Percentiles rank a stretch among this genome's conserved stretches.
These are phyloP conservation scores for Vitis hybrid DNA, from an alignment of 177 flowering plant species.

Conservation along the genomic window DNA sequence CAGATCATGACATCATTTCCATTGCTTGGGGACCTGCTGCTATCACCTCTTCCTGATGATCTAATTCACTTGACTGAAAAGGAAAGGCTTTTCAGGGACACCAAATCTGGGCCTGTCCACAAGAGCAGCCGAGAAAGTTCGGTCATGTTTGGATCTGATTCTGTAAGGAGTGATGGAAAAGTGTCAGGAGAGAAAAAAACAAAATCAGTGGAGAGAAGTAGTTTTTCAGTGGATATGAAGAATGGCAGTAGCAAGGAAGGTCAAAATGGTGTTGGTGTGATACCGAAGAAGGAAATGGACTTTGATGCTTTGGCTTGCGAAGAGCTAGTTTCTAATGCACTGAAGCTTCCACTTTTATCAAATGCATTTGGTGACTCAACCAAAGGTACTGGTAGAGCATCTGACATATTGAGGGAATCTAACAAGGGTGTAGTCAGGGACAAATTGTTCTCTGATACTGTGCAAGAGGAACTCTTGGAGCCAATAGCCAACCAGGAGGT, in stretches of 20 bases:
- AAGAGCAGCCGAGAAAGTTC: slow-evolving; percentile 30
- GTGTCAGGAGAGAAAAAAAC: slow-evolving; percentile 37
- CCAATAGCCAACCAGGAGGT: slow-evolving; percentile 17
- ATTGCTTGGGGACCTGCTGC: slow-evolving; percentile 33
- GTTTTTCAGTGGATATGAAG: slow-evolving; percentile 25
- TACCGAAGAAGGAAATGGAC: slow-evolving; percentile 36
- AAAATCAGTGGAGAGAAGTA: slow-evolving; percentile 29
- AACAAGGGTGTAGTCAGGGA: slow-evolving; percentile 25
- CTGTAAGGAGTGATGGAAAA: slow-evolving; percentile 27
- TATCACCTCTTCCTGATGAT: slow-evolving; percentile 77
- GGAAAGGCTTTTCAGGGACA: slow-evolving; percentile 28
- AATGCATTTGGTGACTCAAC: slow-evolving; percentile 17
- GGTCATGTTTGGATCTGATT: slow-evolving; percentile 23
- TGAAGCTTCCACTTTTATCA: slow-evolving; percentile 59
- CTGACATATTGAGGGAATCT: slow-evolving; percentile 9
- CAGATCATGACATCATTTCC: slow-evolving; percentile 78
- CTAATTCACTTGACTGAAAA: slow-evolving; percentile 42
- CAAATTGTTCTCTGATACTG: slow-evolving; percentile 17
- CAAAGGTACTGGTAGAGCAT: slow-evolving; percentile 12
- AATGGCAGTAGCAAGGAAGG: slow-evolving; percentile 22
- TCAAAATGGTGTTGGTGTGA: slow-evolving; percentile 10
- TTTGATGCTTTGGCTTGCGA: slow-evolving; percentile 41
- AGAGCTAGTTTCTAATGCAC: slow-evolving; percentile 48
- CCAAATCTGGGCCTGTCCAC: slow-evolving; percentile 19
- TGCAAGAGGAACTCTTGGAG: slow-evolving; percentile 32